Evolutionary conservation across 805 yeast species (phyloP).

Genomic region (Monosporozyma aquatica): DNA sequence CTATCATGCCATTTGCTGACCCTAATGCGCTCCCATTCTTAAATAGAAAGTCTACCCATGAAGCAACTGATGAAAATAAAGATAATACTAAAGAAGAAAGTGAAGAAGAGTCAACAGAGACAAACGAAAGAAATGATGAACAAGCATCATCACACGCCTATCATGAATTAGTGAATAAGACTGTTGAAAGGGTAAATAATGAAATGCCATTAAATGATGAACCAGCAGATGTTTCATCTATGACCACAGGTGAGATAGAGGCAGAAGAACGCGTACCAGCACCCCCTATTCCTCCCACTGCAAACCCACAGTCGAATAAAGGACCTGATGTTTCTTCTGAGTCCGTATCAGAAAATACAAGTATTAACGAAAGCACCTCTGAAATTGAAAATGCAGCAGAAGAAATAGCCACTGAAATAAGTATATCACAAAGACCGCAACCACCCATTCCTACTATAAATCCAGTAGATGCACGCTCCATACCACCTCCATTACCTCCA

Average conservation of each 20-base stretch:
- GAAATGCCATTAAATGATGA: not conserved
- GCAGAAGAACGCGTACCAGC: not conserved
- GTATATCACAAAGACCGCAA: slow-evolving; percentile 1
- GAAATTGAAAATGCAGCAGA: not conserved
- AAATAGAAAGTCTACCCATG: slow-evolving; percentile 10
- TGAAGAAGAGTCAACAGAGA: not conserved
- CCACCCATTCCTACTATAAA: slow-evolving; percentile 1
- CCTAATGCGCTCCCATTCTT: slow-evolving; percentile 29
- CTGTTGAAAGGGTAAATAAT: not conserved
- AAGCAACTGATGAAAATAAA: not conserved
- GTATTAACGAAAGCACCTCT: not conserved
- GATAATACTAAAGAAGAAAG: not conserved
- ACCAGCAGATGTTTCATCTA: not conserved
- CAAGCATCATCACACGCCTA: slow-evolving; percentile 5
- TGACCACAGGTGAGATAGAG: not conserved
- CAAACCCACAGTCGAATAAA: too few species aligned
- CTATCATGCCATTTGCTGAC: slow-evolving; percentile 45
- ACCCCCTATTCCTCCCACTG: slow-evolving; percentile 9
- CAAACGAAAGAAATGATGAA: not conserved
- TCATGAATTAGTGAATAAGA: slow-evolving; percentile 8
- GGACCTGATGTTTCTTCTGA: slow-evolving; percentile 6
- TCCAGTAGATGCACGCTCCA: not conserved
- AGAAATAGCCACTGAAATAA: not conserved
- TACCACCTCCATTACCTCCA: slow-evolving; percentile 1
- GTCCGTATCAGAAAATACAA: not conserved